These are phyloP conservation scores for Xylaria castorea DNA, from an alignment of 495 filamentous ascomycete genomes.

Conservation along the genomic window DNA sequence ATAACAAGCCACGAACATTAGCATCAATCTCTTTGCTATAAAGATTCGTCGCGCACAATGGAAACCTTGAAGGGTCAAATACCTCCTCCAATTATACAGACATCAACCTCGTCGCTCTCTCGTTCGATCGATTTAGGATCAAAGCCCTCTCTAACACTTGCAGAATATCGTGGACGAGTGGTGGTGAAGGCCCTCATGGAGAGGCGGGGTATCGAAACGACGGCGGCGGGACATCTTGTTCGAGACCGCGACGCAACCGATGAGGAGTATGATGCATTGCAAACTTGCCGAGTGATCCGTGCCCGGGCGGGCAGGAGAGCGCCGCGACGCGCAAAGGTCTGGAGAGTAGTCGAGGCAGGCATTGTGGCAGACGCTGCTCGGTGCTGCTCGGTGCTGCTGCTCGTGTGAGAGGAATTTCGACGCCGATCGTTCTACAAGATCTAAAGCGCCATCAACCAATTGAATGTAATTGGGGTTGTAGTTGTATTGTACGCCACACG, in stretches of 20 bases:
- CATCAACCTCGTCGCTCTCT: slow-evolving; percentile 92
- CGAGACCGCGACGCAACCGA: slow-evolving; percentile 9
- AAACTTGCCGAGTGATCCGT: slow-evolving; percentile 19
- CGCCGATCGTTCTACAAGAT: background rate
- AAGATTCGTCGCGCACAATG: background rate
- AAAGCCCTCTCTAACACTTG: slow-evolving; percentile 63
- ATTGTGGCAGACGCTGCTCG: slow-evolving; percentile 26
- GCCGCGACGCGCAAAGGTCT: slow-evolving; percentile 31
- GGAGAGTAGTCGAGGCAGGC: slow-evolving; percentile 34
- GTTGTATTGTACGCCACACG: background rate
- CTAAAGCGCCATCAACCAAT: background rate
- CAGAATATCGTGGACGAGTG: slow-evolving; percentile 30
- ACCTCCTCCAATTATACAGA: slow-evolving; percentile 95
- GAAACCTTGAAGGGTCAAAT: slow-evolving; percentile 7
- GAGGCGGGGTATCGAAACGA: slow-evolving; percentile 19
- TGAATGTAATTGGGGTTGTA: background rate
- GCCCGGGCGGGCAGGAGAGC: slow-evolving; percentile 29
- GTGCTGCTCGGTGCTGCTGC: slow-evolving; percentile 1
- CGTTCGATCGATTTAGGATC: slow-evolving; percentile 78
- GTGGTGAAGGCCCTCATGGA: slow-evolving; percentile 36
- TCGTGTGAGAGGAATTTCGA: background rate
- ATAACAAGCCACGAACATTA: slow-evolving; percentile 17
- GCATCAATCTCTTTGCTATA: background rate
- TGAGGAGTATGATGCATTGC: slow-evolving; percentile 31
- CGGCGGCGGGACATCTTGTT: slow-evolving; percentile 26